Evolutionary conservation across 2,329 filamentous ascomycete genomes (phyloP), one percentile per base, ranked within the genome.

Genomic region (Conoideocrella luteorostrata): DNA sequence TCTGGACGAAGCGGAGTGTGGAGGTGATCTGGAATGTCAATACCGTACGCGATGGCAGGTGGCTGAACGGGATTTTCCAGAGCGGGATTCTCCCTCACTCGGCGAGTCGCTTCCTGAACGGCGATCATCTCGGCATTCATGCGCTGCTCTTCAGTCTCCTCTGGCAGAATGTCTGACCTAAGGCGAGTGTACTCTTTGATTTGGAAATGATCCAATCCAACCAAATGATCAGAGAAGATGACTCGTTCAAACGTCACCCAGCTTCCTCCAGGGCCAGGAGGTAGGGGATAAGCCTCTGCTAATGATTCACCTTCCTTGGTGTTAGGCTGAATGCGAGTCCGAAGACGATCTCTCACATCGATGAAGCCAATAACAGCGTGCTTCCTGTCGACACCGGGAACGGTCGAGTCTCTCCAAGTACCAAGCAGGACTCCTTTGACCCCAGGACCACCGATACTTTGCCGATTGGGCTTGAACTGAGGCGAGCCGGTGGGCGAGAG

Each of bases 211-310:
- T 77, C 72, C 4, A 80, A 61, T 3, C 70, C 70, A 12, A 75
- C 63, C 0, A 83, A 70, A 45, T 80, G 76, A 7, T 71, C 58
- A 3, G 75, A 72, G 52, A 82, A 82, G 18, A 79, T 70, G 23
- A 82, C 69, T 17, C 75, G 68, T 45, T 80, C 74, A 51, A 82
- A 82, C 0, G 77, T 81, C 20, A 82, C 77, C 78, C 78, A 82
- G 56, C 77, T 80, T 42, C 76, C 78, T 18, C 78, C 78, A 2
- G 77, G 75, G 1, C 77, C 78, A 3, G 75, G 71, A 1, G 77
- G 78, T 4, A 78, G 53, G 24, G 75, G 64, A 55, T 69, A 69
- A 22, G 68, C 63, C 32, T 65, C 56, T 5, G 69, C 63, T 22
- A 81, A 64, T 3, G 64, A 54, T 10, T 74, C 67, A 11, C 75